Evolutionary conservation across 108 stramenopile genomes (phyloP), one percentile per base, ranked within the genome.

Genomic region (Cyclotella distinguenda): DNA sequence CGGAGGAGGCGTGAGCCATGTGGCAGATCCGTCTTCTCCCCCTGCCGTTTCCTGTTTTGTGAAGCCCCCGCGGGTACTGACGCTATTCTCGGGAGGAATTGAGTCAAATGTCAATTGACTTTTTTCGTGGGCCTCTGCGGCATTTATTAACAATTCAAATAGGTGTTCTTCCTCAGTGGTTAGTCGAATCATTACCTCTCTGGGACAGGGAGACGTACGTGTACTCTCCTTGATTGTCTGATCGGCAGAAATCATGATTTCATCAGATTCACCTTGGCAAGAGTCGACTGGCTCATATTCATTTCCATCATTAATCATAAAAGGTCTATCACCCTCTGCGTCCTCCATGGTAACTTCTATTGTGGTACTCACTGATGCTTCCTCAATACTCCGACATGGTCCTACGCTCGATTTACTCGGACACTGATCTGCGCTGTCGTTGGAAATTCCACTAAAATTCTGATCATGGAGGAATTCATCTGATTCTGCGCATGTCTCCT

Each of bases 161-260:
- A 84, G 57, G 15, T 52, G 46, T 28, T 60, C 59, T 71, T 84
- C 83, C 63, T 81, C 74, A 31, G 67, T 46, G 42, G 81, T 78
- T 46, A 81, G 59, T n/a, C 56, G 62, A 31, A 80, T 35, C 21
- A n/a, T 39, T 36, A 56, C 46, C 15, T 47, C 16, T 6, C 16
- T 18, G 16, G 9, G 10, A 18, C 16, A 6, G 38, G 38, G 38
- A 38, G 38, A 12, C 10, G 8, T 12, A 38, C 12, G 12, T 10
- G 12, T 12, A 8, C 12, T 12, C 12, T 38, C 38, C 8, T 12
- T 38, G 8, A 38, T 38, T 38, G 8, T 38, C 8, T 8, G 12
- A 38, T 38, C 38, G 38, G 38, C 10, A 10, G 12, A 10, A 38
- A 10, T 12, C 10, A 38, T 38, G 8, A 38, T 12, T 38, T 38